A percentile compares a stretch with the other conserved stretches of the same genome.
Conservation (phyloP, 148 eudicot species). For the Cornus florida region DNA sequence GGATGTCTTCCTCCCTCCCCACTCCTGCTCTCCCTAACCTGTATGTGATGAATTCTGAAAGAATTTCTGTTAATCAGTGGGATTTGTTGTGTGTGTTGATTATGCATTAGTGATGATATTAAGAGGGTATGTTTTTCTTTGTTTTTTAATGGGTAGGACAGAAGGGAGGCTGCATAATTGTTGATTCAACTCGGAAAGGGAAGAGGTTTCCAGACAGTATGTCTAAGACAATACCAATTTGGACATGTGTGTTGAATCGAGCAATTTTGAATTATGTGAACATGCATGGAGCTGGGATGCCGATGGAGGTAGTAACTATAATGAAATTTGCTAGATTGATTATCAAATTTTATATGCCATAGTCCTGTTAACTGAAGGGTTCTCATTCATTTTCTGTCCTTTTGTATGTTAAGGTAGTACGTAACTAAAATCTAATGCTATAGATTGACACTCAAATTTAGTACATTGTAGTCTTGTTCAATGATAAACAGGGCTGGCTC, state of each 20-base stretch:
- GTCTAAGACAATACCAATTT: constrained; percentile 95
- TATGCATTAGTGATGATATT: not conserved
- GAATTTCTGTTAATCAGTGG: not conserved
- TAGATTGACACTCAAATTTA: no score
- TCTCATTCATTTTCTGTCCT: no score
- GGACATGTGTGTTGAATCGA: constrained; percentile 91
- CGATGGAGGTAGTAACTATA: constrained; percentile 28
- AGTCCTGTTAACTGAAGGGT: not conserved
- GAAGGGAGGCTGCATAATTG: constrained; percentile 86
- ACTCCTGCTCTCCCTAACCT: not conserved
- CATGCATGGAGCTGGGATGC: constrained; percentile 18
- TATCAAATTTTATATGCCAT: not conserved
- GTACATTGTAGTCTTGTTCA: not conserved
- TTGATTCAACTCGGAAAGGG: constrained; percentile 97
- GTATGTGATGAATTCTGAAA: not conserved
- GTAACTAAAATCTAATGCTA: no score
- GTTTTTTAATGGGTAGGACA: constrained; percentile 54
- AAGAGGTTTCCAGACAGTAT: constrained; percentile 98
- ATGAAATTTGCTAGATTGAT: not conserved
- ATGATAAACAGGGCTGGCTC: no score
- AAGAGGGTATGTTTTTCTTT: not conserved
- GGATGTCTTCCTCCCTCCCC: not conserved
- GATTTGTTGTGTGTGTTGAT: not conserved
- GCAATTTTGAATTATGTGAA: constrained; percentile 50
- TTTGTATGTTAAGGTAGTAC: no score